Evolutionary conservation across 345 rosid species (phyloP), one percentile per base, ranked within the genome.

Genomic region (Eucalyptus brandiana): DNA sequence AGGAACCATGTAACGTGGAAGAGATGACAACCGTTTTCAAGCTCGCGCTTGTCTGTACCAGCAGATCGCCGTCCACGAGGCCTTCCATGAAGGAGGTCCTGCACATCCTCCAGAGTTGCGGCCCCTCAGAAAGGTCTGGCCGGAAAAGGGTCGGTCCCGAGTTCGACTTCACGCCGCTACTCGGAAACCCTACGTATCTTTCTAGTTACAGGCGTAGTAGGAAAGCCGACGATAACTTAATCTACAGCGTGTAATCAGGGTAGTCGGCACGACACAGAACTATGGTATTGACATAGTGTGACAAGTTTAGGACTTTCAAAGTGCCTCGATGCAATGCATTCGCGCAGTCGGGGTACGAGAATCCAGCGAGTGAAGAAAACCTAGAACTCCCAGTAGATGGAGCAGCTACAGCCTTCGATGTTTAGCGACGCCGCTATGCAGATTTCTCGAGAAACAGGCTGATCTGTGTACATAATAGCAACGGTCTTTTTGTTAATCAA

Each of bases 11-110:
- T 50, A 90, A 91, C 76, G 34, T 89, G 86, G 96, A 95, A 86
- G 94, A 94, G 91, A 95, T 96, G 95, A 92, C 92, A 9, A 91
- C 92, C 19, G 93, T 96, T n/a, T 96, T 92, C 90, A 94, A 95
- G 91, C 90, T 97, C 28, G 98, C 97, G 54, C 95, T 96, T 4
- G 87, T 92, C 26, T 97, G 99, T 88, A 96, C 99, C 1, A 92
- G 93, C 90, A 89, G 92, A 49, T 88, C 88, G 42, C 97, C 98
- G 7, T 90, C 93, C 12, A 30, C 91, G 7, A 94, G 98, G 90
- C 99, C 99, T 90, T 91, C 97, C 72, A 95, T 97, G 98, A 97
- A 94, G 90, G 98, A 95, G 65, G 92, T 96, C n/a, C 89, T 95
- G 92, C 94, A 94, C 90, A 88, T 95, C 69, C 96, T 97, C 67